A percentile compares a stretch with the other conserved stretches of the same genome.
Conservation (phyloP, 768 basidiomycete species). For the Trametes maxima region DNA sequence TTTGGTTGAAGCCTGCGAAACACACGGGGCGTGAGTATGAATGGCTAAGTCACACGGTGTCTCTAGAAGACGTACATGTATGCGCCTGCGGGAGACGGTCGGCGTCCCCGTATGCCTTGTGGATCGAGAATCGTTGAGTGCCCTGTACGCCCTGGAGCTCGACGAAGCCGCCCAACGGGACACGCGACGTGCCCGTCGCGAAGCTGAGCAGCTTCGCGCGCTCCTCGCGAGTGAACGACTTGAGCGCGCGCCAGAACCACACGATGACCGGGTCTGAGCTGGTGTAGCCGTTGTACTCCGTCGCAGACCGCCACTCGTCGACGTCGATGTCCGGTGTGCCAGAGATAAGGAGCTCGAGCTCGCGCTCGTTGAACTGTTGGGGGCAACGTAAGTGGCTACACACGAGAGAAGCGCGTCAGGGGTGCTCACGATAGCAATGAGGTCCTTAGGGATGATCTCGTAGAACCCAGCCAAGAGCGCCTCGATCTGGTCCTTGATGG, state of each 20-base stretch:
- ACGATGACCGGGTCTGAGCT: conserved; percentile 93
- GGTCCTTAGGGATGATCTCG: conserved; percentile 96
- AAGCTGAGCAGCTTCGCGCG: conserved; percentile 97
- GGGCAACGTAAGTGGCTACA: conserved; percentile 19
- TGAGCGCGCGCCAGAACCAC: conserved; percentile 99
- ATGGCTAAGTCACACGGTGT: conserved; percentile 8
- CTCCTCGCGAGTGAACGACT: conserved; percentile 97
- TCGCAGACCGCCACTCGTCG: conserved; percentile 94
- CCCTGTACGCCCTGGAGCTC: conserved; percentile 96
- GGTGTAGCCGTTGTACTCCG: conserved; percentile 87
- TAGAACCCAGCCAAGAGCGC: conserved; percentile 90
- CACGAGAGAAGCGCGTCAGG: conserved; percentile 17
- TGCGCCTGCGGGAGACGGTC: conserved; percentile 88
- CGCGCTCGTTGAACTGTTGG: conserved; percentile 87
- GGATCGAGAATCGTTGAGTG: conserved; percentile 93
- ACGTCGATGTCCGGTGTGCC: conserved; percentile 99
- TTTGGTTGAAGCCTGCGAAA: conserved; percentile 83
- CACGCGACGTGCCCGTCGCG: conserved; percentile 90
- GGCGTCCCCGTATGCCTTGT: conserved; percentile 86
- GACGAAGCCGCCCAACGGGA: conserved; percentile 91
- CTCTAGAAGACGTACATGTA: conserved; percentile 62
- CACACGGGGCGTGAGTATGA: conserved; percentile 19
- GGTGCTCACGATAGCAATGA: conserved; percentile 84
- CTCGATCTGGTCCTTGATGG: conserved; percentile 95
- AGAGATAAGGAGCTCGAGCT: conserved; percentile 90